Base-by-base conservation (phyloP, 305 asterid genomes). In the Fraxinus ornus region DNA sequence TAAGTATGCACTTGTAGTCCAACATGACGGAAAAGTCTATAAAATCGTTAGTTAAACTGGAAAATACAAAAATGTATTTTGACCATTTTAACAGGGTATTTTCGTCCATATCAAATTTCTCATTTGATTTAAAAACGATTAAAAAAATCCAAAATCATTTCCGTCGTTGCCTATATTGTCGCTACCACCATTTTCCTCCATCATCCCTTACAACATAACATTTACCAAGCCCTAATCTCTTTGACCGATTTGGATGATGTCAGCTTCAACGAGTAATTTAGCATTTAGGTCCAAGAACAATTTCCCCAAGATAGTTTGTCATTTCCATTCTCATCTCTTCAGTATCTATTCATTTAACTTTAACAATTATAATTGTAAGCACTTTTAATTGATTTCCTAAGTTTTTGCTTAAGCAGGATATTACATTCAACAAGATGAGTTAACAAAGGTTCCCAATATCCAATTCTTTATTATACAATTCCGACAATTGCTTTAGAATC, bases 381-480 rank as follows among this genome's bases (percentile, higher is more conserved):
- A 13, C 60, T 35, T 36, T 44, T 82, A 7, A 78, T 62, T 76
- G 55, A 76, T 17, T 30, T 64, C 19, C 13, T 15, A 76, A 7
- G 4, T 33, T 62, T 47, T 26, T 66, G 35, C 36, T 66, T 26
- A 66, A 10, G 35, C 6, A 3, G 36, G 4, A 47, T 9, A 55
- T 66, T 87, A 92, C 98, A 97, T 89, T 91, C 86, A 35, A 87
- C 79, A 76, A 93, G 93, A 88, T 91, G 87, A 79, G 89, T 80
- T 60, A 93, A 82, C 64, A 94, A 66, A n/a, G 98, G 98, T 37
- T 91, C 95, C 92, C 92, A 89, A 68, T 93, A 87, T 79, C 98
- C 98, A 15, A 90, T 90, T 84, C 93, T 96, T 78, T 33, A 33
- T 33, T 33, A 33, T 33, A 33, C 37, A 33, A 33, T 0, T 33